A percentile compares a stretch with the other conserved stretches of the same genome.
Evolutionary conservation across 2,329 filamentous ascomycete genomes (phyloP).

Genomic region (Fusarium sp.): DNA sequence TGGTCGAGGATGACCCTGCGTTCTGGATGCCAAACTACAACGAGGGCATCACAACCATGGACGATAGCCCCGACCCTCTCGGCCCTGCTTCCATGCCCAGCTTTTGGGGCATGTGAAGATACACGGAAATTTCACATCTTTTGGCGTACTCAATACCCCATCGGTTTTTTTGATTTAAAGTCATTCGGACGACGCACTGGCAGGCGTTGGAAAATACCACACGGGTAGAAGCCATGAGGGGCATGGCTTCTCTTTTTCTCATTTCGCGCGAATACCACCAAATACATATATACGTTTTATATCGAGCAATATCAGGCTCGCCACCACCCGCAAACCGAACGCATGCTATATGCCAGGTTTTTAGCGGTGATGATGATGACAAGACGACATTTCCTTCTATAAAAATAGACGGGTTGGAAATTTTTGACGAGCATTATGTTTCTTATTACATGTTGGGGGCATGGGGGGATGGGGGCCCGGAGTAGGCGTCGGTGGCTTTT

Average conservation of each 20-base stretch:
- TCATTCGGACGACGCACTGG: slow-evolving; percentile 41
- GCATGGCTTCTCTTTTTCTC: slow-evolving; percentile 36
- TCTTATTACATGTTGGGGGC: slow-evolving; percentile 19
- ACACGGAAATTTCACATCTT: slow-evolving; percentile 35
- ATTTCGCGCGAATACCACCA: slow-evolving; percentile 40
- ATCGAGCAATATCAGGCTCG: slow-evolving; percentile 37
- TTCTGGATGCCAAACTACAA: slow-evolving; percentile 63
- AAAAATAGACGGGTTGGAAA: slow-evolving; percentile 30
- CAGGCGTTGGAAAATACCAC: slow-evolving; percentile 45
- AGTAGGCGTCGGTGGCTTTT: slow-evolving; percentile 38
- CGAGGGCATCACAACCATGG: slow-evolving; percentile 51
- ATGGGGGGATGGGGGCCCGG: slow-evolving; percentile 20
- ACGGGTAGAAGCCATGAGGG: slow-evolving; percentile 31
- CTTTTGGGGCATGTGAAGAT: slow-evolving; percentile 53
- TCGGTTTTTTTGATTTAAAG: slow-evolving; percentile 43
- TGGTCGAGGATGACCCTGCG: slow-evolving; percentile 63
- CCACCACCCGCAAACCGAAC: slow-evolving; percentile 15
- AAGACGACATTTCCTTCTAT: slow-evolving; percentile 39
- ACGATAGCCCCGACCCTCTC: slow-evolving; percentile 52
- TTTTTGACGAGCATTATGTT: slow-evolving; percentile 30
- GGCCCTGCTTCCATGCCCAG: slow-evolving; percentile 47
- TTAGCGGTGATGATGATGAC: slow-evolving; percentile 43
- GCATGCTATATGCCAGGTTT: slow-evolving; percentile 7
- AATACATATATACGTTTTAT: slow-evolving; percentile 45
- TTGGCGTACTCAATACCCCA: slow-evolving; percentile 50